Evolutionary conservation across 164 flowering plant species (phyloP), one percentile per base, ranked within the genome.

Genomic region (grape (Vitis vinifera)): DNA sequence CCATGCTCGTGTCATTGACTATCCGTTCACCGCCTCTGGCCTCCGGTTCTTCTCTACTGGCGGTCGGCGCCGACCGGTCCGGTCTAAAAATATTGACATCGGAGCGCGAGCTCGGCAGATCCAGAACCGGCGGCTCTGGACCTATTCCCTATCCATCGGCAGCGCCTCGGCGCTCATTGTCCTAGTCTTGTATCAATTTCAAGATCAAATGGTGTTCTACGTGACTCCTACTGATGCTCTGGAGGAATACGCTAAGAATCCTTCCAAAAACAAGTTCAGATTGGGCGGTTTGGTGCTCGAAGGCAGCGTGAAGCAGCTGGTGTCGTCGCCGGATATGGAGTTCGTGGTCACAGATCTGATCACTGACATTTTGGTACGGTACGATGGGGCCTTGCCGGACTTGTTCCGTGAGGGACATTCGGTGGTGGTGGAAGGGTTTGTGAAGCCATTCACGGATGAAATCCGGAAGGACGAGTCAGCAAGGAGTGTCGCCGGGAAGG

Each of bases 221-320:
- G 80, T 92, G 13, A 94, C 97, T 23, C 98, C 98, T 0, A 79
- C 91, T 0, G 98, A 92, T 1, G 93, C 91, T 6, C 77, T 94
- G 1, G 84, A 87, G 63, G 87, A 90, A 63, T 87, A 78, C 79
- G 11, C 68, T 1, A 49, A 60, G 0, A 82, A 94, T 51, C 98
- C 96, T 1, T 51, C 76, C 9, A 88, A 86, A 66, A 76, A 65
- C 77, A 85, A 82, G 81, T 94, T 88, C 70, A 77, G 98, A n/a
- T 81, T 94, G 19, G 97, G 98, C 1, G 97, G 98, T 0, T 67
- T 94, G 23, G 96, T 94, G 12, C 88, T 94, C 1, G 98, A 94
- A 70, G 91, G 93, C 58, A 92, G 97, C 75, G 89, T 92, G 12
- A 73, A 47, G 0, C 82, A 89, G 11, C 84, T 90, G 0, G 83